Percentiles rank a stretch among this genome's conserved stretches.
phyloP scores from a whole-genome alignment of 1,284 basidiomycete genomes.

The Exobasidium rhododendri region DNA sequence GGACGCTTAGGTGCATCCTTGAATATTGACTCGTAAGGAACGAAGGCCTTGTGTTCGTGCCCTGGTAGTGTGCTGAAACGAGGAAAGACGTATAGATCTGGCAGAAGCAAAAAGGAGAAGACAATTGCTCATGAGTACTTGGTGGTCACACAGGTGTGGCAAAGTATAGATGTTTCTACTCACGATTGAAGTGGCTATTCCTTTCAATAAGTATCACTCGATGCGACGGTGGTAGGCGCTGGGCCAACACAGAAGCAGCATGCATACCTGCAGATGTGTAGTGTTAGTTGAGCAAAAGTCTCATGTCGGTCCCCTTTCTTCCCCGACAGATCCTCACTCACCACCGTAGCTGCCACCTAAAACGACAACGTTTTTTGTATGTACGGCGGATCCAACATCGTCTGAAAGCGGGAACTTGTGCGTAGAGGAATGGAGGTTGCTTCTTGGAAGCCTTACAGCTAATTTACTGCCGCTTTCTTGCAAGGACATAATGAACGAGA shows the following conservation, averaged over 20 bases:
- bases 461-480: neutral
- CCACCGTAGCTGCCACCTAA: slow-evolving; percentile 52
- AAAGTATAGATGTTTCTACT: no score
- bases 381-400: neutral
- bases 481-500: no score
- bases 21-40: slow-evolving; percentile 66
- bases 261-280: slow-evolving; percentile 32
- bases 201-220: slow-evolving; percentile 58
- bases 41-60: slow-evolving; percentile 71
- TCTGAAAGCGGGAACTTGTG: neutral
- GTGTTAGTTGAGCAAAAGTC: neutral
- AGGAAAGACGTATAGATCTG: slow-evolving; percentile 61
- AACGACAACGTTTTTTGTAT: slow-evolving; percentile 52
- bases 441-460: neutral
- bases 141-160: no score
- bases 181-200: slow-evolving; percentile 58
- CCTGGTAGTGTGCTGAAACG: slow-evolving; percentile 65
- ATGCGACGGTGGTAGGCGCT: slow-evolving; percentile 55
- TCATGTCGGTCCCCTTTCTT: no score
- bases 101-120: no score
- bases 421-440: neutral
- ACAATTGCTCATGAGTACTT: no score
- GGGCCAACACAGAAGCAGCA: slow-evolving; percentile 56
- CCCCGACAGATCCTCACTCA: no score
- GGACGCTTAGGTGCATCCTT: slow-evolving; percentile 67